Percentiles rank a stretch among this genome's conserved stretches.
These are phyloP conservation scores for Aspergillus sp. DNA, from an alignment of 2,329 filamentous ascomycete species.

Conservation along the genomic window DNA sequence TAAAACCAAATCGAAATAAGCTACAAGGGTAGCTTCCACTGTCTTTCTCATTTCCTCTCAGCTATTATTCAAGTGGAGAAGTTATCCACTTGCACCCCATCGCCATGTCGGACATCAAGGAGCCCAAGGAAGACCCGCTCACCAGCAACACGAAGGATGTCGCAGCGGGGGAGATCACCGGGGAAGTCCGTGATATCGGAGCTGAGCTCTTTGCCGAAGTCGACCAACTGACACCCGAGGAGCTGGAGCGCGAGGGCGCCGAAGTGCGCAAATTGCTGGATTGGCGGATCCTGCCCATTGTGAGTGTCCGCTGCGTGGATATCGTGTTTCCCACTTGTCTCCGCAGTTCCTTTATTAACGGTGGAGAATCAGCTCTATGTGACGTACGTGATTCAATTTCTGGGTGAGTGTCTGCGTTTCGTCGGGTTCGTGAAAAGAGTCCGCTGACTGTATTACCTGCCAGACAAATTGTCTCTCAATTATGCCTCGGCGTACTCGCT, in stretches of 20 bases:
- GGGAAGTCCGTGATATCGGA: slow-evolving; percentile 38
- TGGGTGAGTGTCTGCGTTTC: slow-evolving; percentile 24
- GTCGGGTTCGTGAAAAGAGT: neutral
- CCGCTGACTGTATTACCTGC: neutral
- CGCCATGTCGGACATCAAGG: slow-evolving; percentile 15
- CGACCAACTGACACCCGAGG: slow-evolving; percentile 42
- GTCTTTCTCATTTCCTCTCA: neutral
- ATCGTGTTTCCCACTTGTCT: neutral
- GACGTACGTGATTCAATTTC: slow-evolving; percentile 48
- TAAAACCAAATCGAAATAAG: neutral
- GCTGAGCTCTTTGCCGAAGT: slow-evolving; percentile 47
- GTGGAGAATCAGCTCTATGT: slow-evolving; percentile 25
- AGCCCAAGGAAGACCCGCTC: slow-evolving; percentile 14
- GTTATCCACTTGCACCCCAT: neutral
- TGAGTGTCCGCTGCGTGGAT: slow-evolving; percentile 16
- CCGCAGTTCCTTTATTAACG: slow-evolving; percentile 13
- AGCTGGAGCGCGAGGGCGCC: slow-evolving; percentile 43
- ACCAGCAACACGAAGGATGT: slow-evolving; percentile 17
- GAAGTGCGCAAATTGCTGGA: slow-evolving; percentile 45
- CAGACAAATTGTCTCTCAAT: slow-evolving; percentile 30
- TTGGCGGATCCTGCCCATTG: slow-evolving; percentile 48
- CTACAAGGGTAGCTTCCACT: neutral
- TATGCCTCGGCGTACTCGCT: slow-evolving; percentile 43
- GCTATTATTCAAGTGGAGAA: neutral
- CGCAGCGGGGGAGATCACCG: slow-evolving; percentile 20